Evolutionary conservation across 768 basidiomycete species (phyloP), one percentile per base, ranked within the genome.

Genomic region (Boletus sp.): DNA sequence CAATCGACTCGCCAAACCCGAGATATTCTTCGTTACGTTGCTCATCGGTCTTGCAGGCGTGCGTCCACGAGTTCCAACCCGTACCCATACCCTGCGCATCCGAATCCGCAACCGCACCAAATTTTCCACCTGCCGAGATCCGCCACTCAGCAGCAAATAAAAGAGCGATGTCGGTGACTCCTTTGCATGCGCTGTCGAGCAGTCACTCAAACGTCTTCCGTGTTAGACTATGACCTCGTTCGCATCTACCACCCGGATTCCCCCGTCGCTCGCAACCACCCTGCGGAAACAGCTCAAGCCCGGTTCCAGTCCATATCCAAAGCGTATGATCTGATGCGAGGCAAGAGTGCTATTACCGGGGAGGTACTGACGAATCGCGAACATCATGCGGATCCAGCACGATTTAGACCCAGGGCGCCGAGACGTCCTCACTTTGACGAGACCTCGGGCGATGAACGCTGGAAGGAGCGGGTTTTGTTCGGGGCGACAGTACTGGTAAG

Each of bases 241-340:
- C 79, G 85, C 40, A 78, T 89, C 55, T 89, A 91, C 69, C 89
- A 92, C 68, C 89, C 89, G 3, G 89, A 92, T 69, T 86, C 86
- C 41, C 75, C 77, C 24, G 46, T 74, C 20, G 75, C 75, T 20
- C 75, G 78, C 5, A 67, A 67, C 4, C 71, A 71, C 55, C 71
- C 84, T 7, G 64, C 80, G 0, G 80, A 81, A 15, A 67, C 77
- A 3, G 81, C 82, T 4, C 86, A 89, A 63, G 76, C 79, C 7
- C 85, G 82, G 11, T 91, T 91, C 62, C 85, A 85, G 63, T 76
- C 85, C 3, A 88, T 92, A 60, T 79, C 82, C 29, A 69, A 78
- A 15, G 89, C 89, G 12, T 92, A 92, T 61, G 86, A 87, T 54
- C 63, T 75, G 17, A 77, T 92, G 18, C 80, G 80, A 14, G 82